Evolutionary conservation across 2,329 filamentous ascomycete species (phyloP).

Genomic region (Rutstroemia sp.): DNA sequence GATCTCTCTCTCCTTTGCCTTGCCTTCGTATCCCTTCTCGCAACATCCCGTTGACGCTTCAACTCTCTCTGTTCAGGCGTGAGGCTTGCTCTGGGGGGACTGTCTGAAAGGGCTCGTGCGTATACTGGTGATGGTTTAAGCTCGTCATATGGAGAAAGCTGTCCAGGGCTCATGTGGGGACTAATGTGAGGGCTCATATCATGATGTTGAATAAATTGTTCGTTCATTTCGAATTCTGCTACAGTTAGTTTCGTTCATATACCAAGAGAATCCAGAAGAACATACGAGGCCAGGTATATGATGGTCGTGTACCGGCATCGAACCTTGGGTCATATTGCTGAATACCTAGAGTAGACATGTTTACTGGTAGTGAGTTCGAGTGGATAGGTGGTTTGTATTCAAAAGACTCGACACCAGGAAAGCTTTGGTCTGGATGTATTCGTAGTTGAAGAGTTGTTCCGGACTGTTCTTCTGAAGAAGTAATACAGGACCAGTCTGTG

Average conservation of each 20-base stretch:
- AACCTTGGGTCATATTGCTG: slow-evolving; percentile 28
- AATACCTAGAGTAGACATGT: slow-evolving; percentile 25
- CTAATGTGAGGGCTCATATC: slow-evolving; percentile 14
- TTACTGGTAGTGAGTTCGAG: slow-evolving; percentile 10
- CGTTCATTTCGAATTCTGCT: slow-evolving; percentile 26
- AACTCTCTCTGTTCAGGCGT: slow-evolving; percentile 54
- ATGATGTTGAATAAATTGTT: slow-evolving; percentile 25
- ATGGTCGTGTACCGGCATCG: slow-evolving; percentile 23
- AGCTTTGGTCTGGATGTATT: slow-evolving; percentile 22
- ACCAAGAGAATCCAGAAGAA: slow-evolving; percentile 2
- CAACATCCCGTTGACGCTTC: slow-evolving; percentile 53
- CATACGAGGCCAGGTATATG: slow-evolving; percentile 30
- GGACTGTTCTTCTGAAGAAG: slow-evolving; percentile 21
- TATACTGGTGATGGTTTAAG: slow-evolving; percentile 27
- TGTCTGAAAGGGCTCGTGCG: slow-evolving; percentile 39
- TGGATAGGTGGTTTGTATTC: slow-evolving; percentile 12
- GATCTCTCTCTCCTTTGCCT: slow-evolving; percentile 41
- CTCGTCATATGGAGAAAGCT: slow-evolving; percentile 26
- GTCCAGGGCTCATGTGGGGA: slow-evolving; percentile 19
- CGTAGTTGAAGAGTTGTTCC: slow-evolving; percentile 18
- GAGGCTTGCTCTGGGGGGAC: slow-evolving; percentile 46
- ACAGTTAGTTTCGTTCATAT: slow-evolving; percentile 14
- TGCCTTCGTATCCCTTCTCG: slow-evolving; percentile 50
- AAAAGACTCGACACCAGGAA: slow-evolving; percentile 13
- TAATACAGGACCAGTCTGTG: slow-evolving; percentile 24